These are phyloP conservation scores for Psophocarpus tetragonolobus DNA, from an alignment of 306 rosid species.

Conservation along the genomic window DNA sequence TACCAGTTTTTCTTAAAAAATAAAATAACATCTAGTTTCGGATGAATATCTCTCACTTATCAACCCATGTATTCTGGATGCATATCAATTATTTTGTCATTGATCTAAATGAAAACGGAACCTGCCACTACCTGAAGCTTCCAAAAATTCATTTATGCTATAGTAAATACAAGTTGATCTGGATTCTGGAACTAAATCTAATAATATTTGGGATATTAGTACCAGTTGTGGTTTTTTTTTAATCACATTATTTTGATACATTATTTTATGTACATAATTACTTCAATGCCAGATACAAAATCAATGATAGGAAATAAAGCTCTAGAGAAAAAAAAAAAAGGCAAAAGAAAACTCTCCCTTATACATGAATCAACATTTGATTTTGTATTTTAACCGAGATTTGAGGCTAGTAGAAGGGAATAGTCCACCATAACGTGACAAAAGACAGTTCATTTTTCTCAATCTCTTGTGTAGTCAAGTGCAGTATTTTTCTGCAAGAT, in stretches of 20 bases:
- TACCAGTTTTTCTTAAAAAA: not conserved
- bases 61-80: not conserved
- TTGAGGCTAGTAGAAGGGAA: no score
- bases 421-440: no score
- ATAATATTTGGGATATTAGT: not conserved
- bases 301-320: conserved; percentile 21
- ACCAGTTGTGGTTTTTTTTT: not conserved
- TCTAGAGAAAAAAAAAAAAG: not conserved
- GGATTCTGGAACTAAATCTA: not conserved
- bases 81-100: not conserved
- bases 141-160: not conserved
- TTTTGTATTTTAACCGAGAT: no score
- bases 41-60: not conserved
- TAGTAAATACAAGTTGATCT: not conserved
- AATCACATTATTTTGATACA: conserved; percentile 21
- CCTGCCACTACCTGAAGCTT: not conserved
- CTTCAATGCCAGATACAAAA: conserved; percentile 27
- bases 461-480: no score
- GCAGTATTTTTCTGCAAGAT: no score
- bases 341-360: not conserved
- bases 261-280: conserved; percentile 19
- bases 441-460: no score
- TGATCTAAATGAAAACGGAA: conserved; percentile 18
- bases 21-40: not conserved
- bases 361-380: not conserved